A percentile compares a stretch with the other conserved stretches of the same genome.
Conservation (phyloP, 2,329 filamentous ascomycete species). For the Talaromyces marneffei region DNA sequence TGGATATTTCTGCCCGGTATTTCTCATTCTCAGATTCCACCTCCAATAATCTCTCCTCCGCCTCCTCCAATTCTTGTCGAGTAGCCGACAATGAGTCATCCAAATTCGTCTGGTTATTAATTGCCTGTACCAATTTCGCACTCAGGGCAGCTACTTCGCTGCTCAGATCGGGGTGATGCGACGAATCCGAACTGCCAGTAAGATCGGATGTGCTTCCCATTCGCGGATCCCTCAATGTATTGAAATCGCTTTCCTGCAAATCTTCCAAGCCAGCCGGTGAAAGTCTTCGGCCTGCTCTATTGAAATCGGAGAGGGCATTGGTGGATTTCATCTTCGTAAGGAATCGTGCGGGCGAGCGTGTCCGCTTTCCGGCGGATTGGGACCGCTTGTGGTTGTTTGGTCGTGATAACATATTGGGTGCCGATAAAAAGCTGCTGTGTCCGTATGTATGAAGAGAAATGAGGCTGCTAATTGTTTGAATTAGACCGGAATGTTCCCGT, state of each 20-base stretch:
- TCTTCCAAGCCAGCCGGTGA: constrained; percentile 26
- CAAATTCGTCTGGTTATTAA: constrained; percentile 89
- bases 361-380: constrained; percentile 31
- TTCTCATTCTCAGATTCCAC: constrained; percentile 66
- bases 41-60: constrained; percentile 60
- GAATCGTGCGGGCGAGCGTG: constrained; percentile 30
- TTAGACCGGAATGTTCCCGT: not conserved
- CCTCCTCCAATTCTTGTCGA: constrained; percentile 72
- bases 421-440: constrained; percentile 30
- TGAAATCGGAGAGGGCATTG: constrained; percentile 33
- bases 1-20: constrained; percentile 62
- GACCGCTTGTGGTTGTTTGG: constrained; percentile 33
- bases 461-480: constrained; percentile 23
- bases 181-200: constrained; percentile 30
- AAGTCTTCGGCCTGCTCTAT: constrained; percentile 23
- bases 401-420: constrained; percentile 35
- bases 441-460: constrained; percentile 36
- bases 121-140: constrained; percentile 93
- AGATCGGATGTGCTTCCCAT: constrained; percentile 32
- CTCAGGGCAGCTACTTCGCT: constrained; percentile 83
- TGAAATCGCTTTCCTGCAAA: constrained; percentile 38
- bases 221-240: constrained; percentile 43
- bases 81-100: constrained; percentile 82
- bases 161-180: constrained; percentile 55
- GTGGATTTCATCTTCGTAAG: constrained; percentile 43